phyloP scores from a whole-genome alignment of 805 yeast species.

The Zygoascus flipseniorum region DNA sequence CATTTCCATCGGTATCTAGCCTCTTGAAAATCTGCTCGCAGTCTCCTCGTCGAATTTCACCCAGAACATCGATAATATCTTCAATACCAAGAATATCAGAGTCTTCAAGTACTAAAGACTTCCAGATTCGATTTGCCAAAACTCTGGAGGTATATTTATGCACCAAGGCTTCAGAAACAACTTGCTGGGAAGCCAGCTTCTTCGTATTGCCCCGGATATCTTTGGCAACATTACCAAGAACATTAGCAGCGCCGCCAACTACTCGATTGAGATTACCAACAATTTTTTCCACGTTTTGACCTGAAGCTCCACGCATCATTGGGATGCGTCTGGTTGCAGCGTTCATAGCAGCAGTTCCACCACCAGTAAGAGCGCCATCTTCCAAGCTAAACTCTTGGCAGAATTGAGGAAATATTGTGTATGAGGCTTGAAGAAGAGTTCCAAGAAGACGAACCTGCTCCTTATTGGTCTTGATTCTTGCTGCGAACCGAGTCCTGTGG shows the following conservation, averaged over 20 bases:
- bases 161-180: conserved; percentile 28
- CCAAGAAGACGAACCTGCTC: conserved; percentile 23
- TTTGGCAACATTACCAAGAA: conserved; percentile 17
- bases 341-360: conserved; percentile 11
- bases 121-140: conserved; percentile 33
- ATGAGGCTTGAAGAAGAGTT: conserved; percentile 26
- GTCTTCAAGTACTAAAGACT: conserved; percentile 33
- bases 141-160: conserved; percentile 21
- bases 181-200: conserved; percentile 12
- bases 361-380: conserved; percentile 24
- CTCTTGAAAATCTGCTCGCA: conserved; percentile 26
- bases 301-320: conserved; percentile 5
- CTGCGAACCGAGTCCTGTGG: conserved; percentile 32
- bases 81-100: conserved; percentile 25
- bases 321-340: conserved; percentile 8
- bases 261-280: conserved; percentile 21
- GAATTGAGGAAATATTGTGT: conserved; percentile 27
- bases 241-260: conserved; percentile 24
- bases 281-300: conserved; percentile 27
- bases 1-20: conserved; percentile 30
- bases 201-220: conserved; percentile 15
- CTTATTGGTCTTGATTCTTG: conserved; percentile 31
- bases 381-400: conserved; percentile 30
- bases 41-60: conserved; percentile 24
- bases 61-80: conserved; percentile 29